phyloP scores from a whole-genome alignment of 805 yeast genomes.

The Myxozyma vanderwaltii region DNA sequence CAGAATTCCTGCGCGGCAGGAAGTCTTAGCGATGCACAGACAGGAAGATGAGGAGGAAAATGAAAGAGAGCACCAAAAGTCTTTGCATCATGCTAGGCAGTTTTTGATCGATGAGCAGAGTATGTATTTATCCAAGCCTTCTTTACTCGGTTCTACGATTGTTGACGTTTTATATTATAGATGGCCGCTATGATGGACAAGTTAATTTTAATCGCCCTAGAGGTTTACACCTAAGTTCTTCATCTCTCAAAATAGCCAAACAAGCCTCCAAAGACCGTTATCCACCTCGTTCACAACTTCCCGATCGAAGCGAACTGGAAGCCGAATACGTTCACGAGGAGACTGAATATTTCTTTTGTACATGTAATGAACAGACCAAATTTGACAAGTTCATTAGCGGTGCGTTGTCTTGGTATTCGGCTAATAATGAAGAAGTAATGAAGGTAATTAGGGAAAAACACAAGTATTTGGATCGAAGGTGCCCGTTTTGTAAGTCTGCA shows the following conservation, averaged over 20 bases:
- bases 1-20: background rate
- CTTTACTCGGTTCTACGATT: background rate
- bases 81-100: background rate
- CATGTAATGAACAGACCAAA: background rate
- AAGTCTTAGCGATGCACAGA: background rate
- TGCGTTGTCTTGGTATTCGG: background rate
- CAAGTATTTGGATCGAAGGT: slow-evolving; percentile 9
- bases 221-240: background rate
- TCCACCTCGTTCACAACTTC: background rate
- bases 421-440: background rate
- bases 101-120: background rate
- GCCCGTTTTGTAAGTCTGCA: slow-evolving; percentile 3
- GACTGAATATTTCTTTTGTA: background rate
- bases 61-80: background rate
- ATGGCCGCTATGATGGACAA: background rate
- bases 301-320: background rate
- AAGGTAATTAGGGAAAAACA: background rate
- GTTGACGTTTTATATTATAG: background rate
- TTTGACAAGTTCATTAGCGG: background rate
- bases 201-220: background rate
- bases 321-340: background rate
- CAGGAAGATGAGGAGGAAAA: background rate
- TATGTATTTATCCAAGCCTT: background rate
- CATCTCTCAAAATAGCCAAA: background rate
- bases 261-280: background rate